These are phyloP conservation scores for Isatis tinctoria DNA, from an alignment of 345 rosid species.

Conservation along the genomic window DNA sequence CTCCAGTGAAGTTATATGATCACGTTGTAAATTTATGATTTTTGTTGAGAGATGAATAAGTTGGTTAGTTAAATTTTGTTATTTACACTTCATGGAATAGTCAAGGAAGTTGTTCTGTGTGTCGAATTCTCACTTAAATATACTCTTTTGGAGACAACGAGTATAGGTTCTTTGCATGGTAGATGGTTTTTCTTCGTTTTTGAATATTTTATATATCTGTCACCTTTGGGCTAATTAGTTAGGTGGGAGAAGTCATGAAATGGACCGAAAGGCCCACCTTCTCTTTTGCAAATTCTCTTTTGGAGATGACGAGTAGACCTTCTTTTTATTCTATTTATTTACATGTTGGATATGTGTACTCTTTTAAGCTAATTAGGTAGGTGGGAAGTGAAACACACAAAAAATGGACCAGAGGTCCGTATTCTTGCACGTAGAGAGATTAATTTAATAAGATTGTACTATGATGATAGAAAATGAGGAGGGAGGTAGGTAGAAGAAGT, in stretches of 20 bases:
- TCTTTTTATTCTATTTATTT: not conserved
- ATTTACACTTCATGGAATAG: not conserved
- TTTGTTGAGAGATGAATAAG: conserved; percentile 23
- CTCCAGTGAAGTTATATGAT: conserved; percentile 1
- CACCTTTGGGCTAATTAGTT: not conserved
- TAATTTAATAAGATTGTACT: not conserved
- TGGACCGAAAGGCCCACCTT: not conserved
- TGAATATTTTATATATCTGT: not conserved
- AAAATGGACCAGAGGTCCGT: not conserved
- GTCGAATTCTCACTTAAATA: not conserved
- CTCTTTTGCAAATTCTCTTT: not conserved
- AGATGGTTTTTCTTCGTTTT: not conserved
- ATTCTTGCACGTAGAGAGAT: not conserved
- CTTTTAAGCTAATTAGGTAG: not conserved
- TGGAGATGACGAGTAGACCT: not conserved
- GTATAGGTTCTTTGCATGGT: not conserved
- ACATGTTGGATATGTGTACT: not conserved
- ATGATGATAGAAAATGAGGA: not conserved
- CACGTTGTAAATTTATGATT: conserved; percentile 32
- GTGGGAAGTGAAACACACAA: conserved; percentile 7
- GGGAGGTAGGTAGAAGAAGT: conserved; percentile 16
- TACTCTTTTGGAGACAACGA: not conserved
- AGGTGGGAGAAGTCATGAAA: not conserved
- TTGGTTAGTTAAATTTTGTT: conserved; percentile 23
- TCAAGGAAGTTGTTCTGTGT: not conserved